Percentiles rank a stretch among this genome's conserved stretches.
phyloP scores from a whole-genome alignment of 2,329 filamentous ascomycete species.

The Colletotrichum trifolii region DNA sequence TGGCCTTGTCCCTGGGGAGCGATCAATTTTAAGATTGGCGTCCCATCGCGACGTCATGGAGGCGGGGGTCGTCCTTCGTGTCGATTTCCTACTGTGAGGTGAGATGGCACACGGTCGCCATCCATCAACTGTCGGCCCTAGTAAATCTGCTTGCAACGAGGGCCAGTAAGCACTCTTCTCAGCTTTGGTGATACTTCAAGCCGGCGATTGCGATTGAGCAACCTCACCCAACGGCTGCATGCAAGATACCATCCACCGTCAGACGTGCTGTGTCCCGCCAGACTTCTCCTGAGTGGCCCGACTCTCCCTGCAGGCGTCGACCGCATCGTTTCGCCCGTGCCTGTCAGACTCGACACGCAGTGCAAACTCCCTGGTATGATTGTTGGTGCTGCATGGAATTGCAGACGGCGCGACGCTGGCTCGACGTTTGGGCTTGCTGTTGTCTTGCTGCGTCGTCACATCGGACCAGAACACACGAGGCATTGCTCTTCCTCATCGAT shows the following conservation, averaged over 20 bases:
- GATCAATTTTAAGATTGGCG: slow-evolving; percentile 32
- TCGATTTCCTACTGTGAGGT: slow-evolving; percentile 5
- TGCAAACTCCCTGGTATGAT: slow-evolving; percentile 17
- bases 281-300: slow-evolving; percentile 14
- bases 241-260: slow-evolving; percentile 27
- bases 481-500: not conserved
- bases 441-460: not conserved
- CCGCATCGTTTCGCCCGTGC: slow-evolving; percentile 12
- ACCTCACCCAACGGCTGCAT: slow-evolving; percentile 22
- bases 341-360: slow-evolving; percentile 33
- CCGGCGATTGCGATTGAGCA: slow-evolving; percentile 16
- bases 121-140: slow-evolving; percentile 9
- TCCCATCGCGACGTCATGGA: slow-evolving; percentile 33
- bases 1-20: slow-evolving; percentile 15
- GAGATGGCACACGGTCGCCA: slow-evolving; percentile 23
- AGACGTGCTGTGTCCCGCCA: slow-evolving; percentile 9
- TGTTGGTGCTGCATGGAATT: slow-evolving; percentile 12
- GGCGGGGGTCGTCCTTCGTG: slow-evolving; percentile 12
- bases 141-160: not conserved
- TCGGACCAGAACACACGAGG: not conserved
- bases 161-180: slow-evolving; percentile 4
- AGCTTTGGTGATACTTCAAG: slow-evolving; percentile 1
- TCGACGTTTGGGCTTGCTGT: slow-evolving; percentile 2
- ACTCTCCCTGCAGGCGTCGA: slow-evolving; percentile 22
- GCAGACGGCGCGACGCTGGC: not conserved